Conservation (phyloP, 2,329 filamentous ascomycete genomes). For the Aureobasidium sp. region DNA sequence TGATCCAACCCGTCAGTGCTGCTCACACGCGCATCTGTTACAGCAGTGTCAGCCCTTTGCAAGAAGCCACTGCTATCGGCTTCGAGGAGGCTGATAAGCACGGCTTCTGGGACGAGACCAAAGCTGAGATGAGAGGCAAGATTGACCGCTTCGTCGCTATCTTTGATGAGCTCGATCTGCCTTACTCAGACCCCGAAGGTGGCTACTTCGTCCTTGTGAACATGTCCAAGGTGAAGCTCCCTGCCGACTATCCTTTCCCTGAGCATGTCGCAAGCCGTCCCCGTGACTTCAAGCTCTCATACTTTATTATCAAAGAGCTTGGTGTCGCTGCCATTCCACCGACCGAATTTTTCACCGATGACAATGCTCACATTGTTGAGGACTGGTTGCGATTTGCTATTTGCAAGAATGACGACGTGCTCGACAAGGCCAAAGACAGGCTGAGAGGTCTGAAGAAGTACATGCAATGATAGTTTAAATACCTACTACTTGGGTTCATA, state of each 20-base stretch:
- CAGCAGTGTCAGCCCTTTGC: conserved; percentile 83
- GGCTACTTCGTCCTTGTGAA: conserved; percentile 98
- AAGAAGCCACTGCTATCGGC: conserved; percentile 88
- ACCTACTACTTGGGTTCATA: background rate
- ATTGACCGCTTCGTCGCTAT: conserved; percentile 75
- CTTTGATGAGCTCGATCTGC: conserved; percentile 42
- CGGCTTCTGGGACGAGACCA: conserved; percentile 80
- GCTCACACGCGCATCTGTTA: conserved; percentile 97
- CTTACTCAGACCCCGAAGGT: conserved; percentile 85
- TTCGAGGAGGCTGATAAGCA: conserved; percentile 82
- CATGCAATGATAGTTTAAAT: conserved; percentile 25
- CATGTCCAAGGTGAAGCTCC: conserved; percentile 78
- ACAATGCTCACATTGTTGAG: conserved; percentile 77
- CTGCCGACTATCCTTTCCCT: conserved; percentile 79
- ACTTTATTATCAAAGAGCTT: conserved; percentile 95
- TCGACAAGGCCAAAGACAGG: conserved; percentile 45
- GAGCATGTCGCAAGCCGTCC: conserved; percentile 78
- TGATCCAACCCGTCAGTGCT: conserved; percentile 85
- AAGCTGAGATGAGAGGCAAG: conserved; percentile 82
- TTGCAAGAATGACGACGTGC: conserved; percentile 84
- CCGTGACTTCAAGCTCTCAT: conserved; percentile 87
- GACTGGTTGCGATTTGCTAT: conserved; percentile 94
- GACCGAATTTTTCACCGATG: conserved; percentile 90
- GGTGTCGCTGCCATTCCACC: conserved; percentile 94
- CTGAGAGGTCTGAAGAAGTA: conserved; percentile 45